Base-by-base conservation (phyloP, 208 protist species). In the Borovskyia barvae region DNA sequence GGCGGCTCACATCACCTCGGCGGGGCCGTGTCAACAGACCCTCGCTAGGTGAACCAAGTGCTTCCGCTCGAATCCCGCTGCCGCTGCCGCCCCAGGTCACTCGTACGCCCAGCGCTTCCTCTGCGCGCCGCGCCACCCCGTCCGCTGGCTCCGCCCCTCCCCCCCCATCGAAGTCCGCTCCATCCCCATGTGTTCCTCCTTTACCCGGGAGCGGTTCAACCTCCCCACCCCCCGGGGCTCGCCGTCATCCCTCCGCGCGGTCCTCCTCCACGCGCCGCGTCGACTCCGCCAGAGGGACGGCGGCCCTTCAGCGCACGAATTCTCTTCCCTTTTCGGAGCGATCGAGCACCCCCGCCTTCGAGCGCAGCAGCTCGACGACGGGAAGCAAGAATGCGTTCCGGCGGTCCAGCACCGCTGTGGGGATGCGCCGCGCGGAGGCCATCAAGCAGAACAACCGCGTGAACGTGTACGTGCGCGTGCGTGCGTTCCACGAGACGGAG, bases 391-490 rank as follows among this genome's bases (percentile, higher is more conserved):
- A 40, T 25, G 35, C 12, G 5, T 91, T 86, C 58, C 79, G 79
- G 48, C 76, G 86, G n/a, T 70, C 54, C 41, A 82, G 75, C 58
- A 86, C 81, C 11, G 68, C 49, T 15, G 65, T 60, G 0, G 75
- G 75, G n/a, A 55, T 80, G 49, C 64, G 75, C 32, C 70, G 72
- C 40, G 75, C 65, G 1, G 79, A 81, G 29, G 53, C 20, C 26
- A 54, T 70, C 4, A 68, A 75, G 52, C 63, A 70, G 25, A 80
- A 87, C 60, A 85, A 83, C 50, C 77, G 81, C 15, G 83, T 93
- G 26, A 93, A 87, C 59, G 84, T 94, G 19, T 94, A 94, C 52
- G 87, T 80, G 55, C 87, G 84, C 59, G 82, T 94, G 49, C 87
- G 87, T 69, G 83, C 71, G 40, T 94, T 91, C 59, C 42, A 54